A percentile compares a stretch with the other conserved stretches of the same genome.
phyloP scores from a whole-genome alignment of 1,284 basidiomycete genomes.

The Gymnopus androsaceus region DNA sequence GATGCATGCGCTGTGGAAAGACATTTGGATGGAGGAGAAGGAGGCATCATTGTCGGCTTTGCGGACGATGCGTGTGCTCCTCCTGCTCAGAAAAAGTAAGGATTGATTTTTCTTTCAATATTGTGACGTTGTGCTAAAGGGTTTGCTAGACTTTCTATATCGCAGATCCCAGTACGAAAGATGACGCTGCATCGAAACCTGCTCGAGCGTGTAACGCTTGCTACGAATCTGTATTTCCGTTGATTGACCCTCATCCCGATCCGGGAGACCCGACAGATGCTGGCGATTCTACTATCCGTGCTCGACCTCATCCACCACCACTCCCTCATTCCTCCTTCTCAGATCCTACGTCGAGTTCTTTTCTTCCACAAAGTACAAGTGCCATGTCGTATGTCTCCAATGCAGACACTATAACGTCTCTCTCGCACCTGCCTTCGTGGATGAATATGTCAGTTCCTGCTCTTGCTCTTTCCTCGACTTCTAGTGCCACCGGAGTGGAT shows the following conservation, averaged over 20 bases:
- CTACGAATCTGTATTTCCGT: constrained; percentile 81
- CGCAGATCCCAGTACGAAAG: constrained; percentile 52
- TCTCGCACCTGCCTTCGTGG: constrained; percentile 58
- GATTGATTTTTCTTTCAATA: constrained; percentile 10
- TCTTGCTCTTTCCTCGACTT: constrained; percentile 31
- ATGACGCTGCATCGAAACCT: constrained; percentile 46
- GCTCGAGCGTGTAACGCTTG: constrained; percentile 85
- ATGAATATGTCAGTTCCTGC: constrained; percentile 45
- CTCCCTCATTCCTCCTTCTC: constrained; percentile 17
- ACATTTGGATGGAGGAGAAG: constrained; percentile 81
- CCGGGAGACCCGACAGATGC: neutral
- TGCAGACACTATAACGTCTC: constrained; percentile 38
- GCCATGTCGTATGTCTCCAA: neutral
- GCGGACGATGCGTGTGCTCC: constrained; percentile 85
- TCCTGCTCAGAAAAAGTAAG: constrained; percentile 78
- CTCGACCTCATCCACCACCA: constrained; percentile 9
- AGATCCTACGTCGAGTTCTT: constrained; percentile 1
- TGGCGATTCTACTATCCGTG: constrained; percentile 8
- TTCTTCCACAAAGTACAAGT: neutral
- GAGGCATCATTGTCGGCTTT: constrained; percentile 88
- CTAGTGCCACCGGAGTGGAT: constrained; percentile 23
- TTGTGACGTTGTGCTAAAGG: neutral
- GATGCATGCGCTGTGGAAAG: constrained; percentile 82
- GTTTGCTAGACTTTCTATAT: constrained; percentile 74
- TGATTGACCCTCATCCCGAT: constrained; percentile 45